Conservation (phyloP, 495 filamentous ascomycete species). For the Neurospora sp. region DNA sequence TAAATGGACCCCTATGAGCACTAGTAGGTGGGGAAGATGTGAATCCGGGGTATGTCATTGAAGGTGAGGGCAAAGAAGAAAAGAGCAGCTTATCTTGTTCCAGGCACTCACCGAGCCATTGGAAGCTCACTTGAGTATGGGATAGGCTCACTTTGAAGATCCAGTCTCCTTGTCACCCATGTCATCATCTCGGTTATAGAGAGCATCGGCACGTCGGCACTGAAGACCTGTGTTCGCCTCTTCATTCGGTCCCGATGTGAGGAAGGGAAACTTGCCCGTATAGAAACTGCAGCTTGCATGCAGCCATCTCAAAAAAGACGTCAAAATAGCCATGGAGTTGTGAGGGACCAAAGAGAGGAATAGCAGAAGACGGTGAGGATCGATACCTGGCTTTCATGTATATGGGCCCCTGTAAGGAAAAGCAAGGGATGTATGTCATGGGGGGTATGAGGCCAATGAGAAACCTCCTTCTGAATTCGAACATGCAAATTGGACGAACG, state of each 20-base stretch:
- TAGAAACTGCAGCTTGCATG: slow-evolving; percentile 1
- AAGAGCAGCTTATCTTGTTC: background rate
- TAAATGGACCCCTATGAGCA: background rate
- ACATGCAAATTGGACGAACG: background rate
- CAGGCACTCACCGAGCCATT: background rate
- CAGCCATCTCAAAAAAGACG: background rate
- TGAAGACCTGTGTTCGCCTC: background rate
- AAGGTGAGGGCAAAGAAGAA: background rate
- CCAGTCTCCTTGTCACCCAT: background rate
- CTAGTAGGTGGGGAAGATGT: background rate
- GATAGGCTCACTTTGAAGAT: background rate
- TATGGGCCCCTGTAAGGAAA: background rate
- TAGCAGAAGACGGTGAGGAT: background rate
- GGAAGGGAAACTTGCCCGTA: background rate
- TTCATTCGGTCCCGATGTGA: background rate
- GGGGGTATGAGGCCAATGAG: background rate
- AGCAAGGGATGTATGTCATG: background rate
- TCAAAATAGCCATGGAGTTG: background rate
- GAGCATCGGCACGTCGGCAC: background rate
- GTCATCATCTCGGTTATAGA: background rate
- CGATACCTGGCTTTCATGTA: background rate
- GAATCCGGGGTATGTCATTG: background rate
- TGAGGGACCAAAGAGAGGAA: background rate
- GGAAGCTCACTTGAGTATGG: background rate
- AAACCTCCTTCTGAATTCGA: background rate